A percentile compares a stretch with the other conserved stretches of the same genome.
Evolutionary conservation across 2,329 filamentous ascomycete genomes (phyloP).

Genomic region (Microdochium trichocladiopsis): DNA sequence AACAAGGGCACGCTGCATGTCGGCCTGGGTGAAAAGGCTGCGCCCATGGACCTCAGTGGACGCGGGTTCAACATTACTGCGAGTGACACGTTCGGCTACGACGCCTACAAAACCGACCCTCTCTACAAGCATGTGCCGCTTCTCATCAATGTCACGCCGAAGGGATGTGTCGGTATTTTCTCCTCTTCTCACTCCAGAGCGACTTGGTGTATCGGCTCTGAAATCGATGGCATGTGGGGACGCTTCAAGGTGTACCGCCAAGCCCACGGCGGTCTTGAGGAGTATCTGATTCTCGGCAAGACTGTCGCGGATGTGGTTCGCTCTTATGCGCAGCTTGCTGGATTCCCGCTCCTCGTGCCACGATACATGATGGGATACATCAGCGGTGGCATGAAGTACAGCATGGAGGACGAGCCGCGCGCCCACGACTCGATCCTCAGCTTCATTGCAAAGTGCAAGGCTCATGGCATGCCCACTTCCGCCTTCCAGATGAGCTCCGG

Average conservation of each 20-base stretch:
- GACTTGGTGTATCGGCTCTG: constrained; percentile 59
- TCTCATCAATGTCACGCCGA: constrained; percentile 58
- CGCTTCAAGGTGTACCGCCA: constrained; percentile 69
- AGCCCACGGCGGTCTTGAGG: constrained; percentile 64
- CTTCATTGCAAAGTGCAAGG: constrained; percentile 53
- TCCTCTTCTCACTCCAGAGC: constrained; percentile 60
- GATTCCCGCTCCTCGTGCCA: constrained; percentile 60
- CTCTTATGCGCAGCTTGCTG: constrained; percentile 60
- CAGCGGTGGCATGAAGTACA: constrained; percentile 54
- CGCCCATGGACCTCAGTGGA: constrained; percentile 65
- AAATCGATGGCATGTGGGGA: constrained; percentile 72
- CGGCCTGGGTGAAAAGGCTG: constrained; percentile 63
- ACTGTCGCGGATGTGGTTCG: constrained; percentile 60
- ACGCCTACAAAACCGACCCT: constrained; percentile 63
- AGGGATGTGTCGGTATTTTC: constrained; percentile 60
- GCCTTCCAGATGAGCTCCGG: constrained; percentile 68
- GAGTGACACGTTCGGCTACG: constrained; percentile 68
- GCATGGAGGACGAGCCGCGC: constrained; percentile 39
- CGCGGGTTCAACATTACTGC: constrained; percentile 60
- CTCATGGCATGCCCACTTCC: constrained; percentile 62
- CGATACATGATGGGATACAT: constrained; percentile 70
- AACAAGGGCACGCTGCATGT: constrained; percentile 58
- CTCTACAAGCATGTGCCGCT: constrained; percentile 72
- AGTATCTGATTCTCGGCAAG: constrained; percentile 61
- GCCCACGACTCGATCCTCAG: constrained; percentile 53